Conservation (phyloP, 495 filamentous ascomycete species). For the Cryomyces minteri region DNA sequence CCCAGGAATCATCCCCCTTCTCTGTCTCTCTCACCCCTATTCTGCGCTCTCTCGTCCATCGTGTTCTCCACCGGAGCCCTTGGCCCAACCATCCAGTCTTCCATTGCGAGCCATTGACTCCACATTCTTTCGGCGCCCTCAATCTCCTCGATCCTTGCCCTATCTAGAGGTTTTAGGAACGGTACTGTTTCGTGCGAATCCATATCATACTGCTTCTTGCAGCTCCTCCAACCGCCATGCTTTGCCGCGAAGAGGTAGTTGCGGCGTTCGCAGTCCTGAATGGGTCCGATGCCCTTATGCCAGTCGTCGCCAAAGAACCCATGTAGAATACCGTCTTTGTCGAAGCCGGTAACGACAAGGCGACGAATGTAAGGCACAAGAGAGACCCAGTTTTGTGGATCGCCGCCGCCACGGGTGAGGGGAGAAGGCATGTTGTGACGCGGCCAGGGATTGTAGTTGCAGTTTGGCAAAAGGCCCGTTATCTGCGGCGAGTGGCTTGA, state of each 20-base stretch:
- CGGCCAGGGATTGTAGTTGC: conserved; percentile 8
- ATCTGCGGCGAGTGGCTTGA: conserved; percentile 16
- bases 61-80: conserved; percentile 23
- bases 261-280: conserved; percentile 78
- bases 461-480: conserved; percentile 10
- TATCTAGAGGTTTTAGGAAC: conserved; percentile 64
- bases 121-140: conserved; percentile 63
- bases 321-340: conserved; percentile 66
- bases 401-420: neutral
- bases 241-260: conserved; percentile 95
- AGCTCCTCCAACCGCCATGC: conserved; percentile 67
- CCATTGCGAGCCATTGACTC: conserved; percentile 82
- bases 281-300: conserved; percentile 51
- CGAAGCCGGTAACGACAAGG: conserved; percentile 80
- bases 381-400: conserved; percentile 33
- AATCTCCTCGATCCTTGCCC: conserved; percentile 62
- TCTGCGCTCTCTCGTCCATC: no score
- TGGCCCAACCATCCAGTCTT: conserved; percentile 84
- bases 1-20: no score
- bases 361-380: conserved; percentile 81
- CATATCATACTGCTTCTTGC: conserved; percentile 85
- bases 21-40: no score
- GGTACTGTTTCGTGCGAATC: conserved; percentile 62
- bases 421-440: conserved; percentile 7
- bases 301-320: conserved; percentile 95